A percentile compares a stretch with the other conserved stretches of the same genome.
Conservation (phyloP, 2,329 filamentous ascomycete genomes). For the Zymoseptoria tritici region DNA sequence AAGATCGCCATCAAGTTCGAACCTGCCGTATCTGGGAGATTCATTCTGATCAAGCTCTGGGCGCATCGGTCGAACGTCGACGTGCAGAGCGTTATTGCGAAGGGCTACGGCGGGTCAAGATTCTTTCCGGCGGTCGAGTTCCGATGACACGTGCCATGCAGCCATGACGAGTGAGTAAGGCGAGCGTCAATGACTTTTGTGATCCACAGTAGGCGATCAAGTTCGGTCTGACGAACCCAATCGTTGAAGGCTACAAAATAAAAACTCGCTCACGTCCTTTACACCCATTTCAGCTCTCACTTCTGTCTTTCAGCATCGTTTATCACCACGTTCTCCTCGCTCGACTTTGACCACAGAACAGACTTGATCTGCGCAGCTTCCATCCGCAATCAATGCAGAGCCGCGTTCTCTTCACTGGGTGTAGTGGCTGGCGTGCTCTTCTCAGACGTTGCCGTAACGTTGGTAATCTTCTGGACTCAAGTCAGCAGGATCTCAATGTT, state of each 20-base stretch:
- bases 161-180: too few relatives aligned
- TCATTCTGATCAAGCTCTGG: constrained; percentile 86
- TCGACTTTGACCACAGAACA: not conserved
- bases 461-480: not conserved
- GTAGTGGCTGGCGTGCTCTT: not conserved
- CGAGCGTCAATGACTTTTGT: too few relatives aligned
- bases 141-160: not conserved
- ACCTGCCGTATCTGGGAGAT: constrained; percentile 62
- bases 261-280: not conserved
- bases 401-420: not conserved
- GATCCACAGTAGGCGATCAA: too few relatives aligned
- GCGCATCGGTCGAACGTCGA: constrained; percentile 76
- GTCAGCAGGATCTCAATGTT: not conserved
- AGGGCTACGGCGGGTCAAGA: constrained; percentile 77
- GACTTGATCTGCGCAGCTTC: not conserved
- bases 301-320: not conserved
- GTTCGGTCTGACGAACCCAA: too few relatives aligned
- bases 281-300: not conserved
- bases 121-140: constrained; percentile 50
- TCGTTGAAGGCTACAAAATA: too few relatives aligned
- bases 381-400: not conserved
- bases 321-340: not conserved
- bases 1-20: constrained; percentile 83
- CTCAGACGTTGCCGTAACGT: not conserved
- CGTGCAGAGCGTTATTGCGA: constrained; percentile 75